Evolutionary conservation across 108 stramenopile species (phyloP), one percentile per base, ranked within the genome.

Genomic region (Fistulifera pelliculosa): DNA sequence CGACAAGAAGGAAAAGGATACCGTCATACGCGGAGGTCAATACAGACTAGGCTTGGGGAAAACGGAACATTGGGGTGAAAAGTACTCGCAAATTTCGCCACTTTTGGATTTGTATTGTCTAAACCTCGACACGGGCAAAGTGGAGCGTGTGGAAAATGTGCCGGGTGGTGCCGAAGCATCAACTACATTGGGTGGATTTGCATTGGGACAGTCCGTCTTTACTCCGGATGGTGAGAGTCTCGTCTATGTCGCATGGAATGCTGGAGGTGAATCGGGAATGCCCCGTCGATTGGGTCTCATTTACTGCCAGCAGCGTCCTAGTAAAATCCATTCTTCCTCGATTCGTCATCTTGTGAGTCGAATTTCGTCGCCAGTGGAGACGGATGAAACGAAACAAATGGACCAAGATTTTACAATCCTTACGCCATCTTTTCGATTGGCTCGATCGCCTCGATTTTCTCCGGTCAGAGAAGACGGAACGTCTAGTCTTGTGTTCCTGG

Each of bases 161-260:
- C 85, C 85, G n/a, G 73, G 61, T 38, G 49, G 41, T n/a, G 15
- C 23, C 13, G 58, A 43, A 3, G 31, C 54, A n/a, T 22, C 23
- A 16, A 53, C 54, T 14, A 72, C 56, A 10, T 42, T 57, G 31
- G 70, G 70, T 0, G 68, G 71, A 4, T 67, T 70, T 35, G 61
- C 69, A 5, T 59, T 89, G 26, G 82, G 82, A 1, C 81, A 87
- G 28, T 54, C 77, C 22, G 54, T 70, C 16, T 83, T 79, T 50
- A 58, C 66, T 61, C 80, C 81, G 0, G 69, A 66, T 41, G 69
- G 68, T 27, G 45, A 54, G 13, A 58, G 64, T 6, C 63, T 89
- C 38, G 87, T 83, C 16, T 89, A 80, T 42, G 81, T 80, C 11
- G 80, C 54, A 19, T 89, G 83, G 83, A 76, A 84, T 80, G 87